Evolutionary conservation across 2,329 filamentous ascomycete species (phyloP).

Genomic region (Sclerotinia sclerotiorum): DNA sequence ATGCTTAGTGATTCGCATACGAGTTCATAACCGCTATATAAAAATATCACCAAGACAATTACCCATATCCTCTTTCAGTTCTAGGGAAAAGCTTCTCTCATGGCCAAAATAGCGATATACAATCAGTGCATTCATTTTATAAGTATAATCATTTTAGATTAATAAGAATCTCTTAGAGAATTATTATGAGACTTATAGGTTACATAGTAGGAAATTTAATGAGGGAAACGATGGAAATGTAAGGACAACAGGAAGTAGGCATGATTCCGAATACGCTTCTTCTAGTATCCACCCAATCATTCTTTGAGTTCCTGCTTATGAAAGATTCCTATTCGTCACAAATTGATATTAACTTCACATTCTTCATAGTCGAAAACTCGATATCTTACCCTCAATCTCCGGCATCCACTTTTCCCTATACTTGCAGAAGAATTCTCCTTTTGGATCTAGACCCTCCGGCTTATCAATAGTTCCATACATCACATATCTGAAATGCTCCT

Average conservation of each 20-base stretch:
- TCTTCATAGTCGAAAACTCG: background rate
- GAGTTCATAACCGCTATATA: background rate
- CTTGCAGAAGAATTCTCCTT: slow-evolving; percentile 56
- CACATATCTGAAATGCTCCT: slow-evolving; percentile 46
- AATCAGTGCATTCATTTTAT: background rate
- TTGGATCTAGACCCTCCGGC: slow-evolving; percentile 50
- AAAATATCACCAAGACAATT: background rate
- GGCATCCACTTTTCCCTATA: slow-evolving; percentile 52
- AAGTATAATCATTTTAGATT: too few species aligned
- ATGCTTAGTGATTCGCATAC: background rate
- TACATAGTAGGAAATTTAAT: too few species aligned
- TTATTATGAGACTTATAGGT: too few species aligned
- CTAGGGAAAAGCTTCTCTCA: too few species aligned
- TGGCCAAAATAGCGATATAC: too few species aligned
- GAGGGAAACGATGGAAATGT: too few species aligned
- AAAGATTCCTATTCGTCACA: slow-evolving; percentile 43
- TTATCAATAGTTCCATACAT: slow-evolving; percentile 52
- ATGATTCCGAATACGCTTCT: too few species aligned
- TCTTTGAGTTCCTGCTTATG: slow-evolving; percentile 49
- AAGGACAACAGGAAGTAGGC: too few species aligned
- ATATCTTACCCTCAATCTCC: slow-evolving; percentile 44
- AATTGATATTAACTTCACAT: slow-evolving; percentile 12
- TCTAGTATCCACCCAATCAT: slow-evolving; percentile 30
- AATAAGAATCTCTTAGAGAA: too few species aligned
- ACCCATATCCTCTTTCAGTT: too few species aligned